These are phyloP conservation scores for Cerioporus squamosus DNA, from an alignment of 1,284 basidiomycete species.

Conservation along the genomic window DNA sequence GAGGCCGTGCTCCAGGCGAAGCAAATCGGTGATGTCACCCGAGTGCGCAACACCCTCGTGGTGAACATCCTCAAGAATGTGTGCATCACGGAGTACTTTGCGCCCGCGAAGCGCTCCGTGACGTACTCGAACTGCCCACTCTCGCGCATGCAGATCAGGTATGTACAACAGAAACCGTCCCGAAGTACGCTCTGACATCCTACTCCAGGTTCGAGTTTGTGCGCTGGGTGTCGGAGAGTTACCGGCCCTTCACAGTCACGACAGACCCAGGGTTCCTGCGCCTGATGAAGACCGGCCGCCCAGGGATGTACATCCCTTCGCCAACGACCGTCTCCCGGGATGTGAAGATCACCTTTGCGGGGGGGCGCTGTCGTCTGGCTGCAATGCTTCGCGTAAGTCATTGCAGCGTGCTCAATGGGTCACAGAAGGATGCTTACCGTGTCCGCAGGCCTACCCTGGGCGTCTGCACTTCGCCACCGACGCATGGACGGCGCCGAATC, in stretches of 20 bases:
- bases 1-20: too few species aligned
- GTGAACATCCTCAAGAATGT: too few species aligned
- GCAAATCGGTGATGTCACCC: too few species aligned
- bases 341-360: background rate
- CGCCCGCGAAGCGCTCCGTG: too few species aligned
- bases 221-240: slow-evolving; percentile 20
- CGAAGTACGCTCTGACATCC: background rate
- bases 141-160: too few species aligned
- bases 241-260: slow-evolving; percentile 25
- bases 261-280: slow-evolving; percentile 16
- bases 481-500: slow-evolving; percentile 11
- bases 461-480: slow-evolving; percentile 3
- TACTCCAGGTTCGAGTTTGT: slow-evolving; percentile 10
- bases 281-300: slow-evolving; percentile 30
- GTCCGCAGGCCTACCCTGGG: background rate
- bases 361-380: background rate
- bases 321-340: slow-evolving; percentile 22
- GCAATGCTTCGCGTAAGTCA: background rate
- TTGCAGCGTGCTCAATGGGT: rapidly evolving
- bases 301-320: slow-evolving; percentile 25
- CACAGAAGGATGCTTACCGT: too few species aligned
- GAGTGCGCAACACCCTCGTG: too few species aligned
- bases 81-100: too few species aligned
- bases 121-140: too few species aligned
- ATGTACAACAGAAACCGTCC: background rate